These are phyloP conservation scores for Lipomyces orientalis DNA, from an alignment of 805 yeast genomes.

Conservation along the genomic window DNA sequence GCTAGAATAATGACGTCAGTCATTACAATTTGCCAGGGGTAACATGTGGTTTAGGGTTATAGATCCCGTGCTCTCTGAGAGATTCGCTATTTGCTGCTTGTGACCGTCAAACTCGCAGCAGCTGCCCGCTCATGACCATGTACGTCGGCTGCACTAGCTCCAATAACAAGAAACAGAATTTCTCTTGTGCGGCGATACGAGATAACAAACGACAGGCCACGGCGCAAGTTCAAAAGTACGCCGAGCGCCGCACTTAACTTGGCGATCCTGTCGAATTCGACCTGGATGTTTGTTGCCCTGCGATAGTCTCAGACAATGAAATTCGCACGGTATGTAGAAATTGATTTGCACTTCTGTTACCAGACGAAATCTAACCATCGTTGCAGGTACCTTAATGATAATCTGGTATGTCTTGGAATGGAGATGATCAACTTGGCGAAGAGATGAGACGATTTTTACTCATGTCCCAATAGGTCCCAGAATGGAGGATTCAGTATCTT, in stretches of 20 bases:
- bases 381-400: slow-evolving; percentile 42
- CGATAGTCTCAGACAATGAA: slow-evolving; percentile 36
- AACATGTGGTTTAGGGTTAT: slow-evolving; percentile 2
- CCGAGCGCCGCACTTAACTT: not conserved
- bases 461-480: slow-evolving; percentile 46
- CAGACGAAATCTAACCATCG: not conserved
- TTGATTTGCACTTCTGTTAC: not conserved
- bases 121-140: not conserved
- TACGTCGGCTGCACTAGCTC: not conserved
- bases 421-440: not conserved
- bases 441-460: not conserved
- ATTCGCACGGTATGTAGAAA: slow-evolving; percentile 41
- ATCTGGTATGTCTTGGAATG: slow-evolving; percentile 36
- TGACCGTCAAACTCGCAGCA: not conserved
- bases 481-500: slow-evolving; percentile 52
- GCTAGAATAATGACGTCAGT: too few species aligned
- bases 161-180: not conserved
- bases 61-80: slow-evolving; percentile 7
- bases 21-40: not conserved
- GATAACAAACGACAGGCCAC: not conserved
- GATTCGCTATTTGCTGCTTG: slow-evolving; percentile 18
- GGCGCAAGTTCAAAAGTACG: not conserved
- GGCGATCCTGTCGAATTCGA: not conserved
- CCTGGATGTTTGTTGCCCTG: not conserved
- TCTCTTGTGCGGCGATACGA: not conserved